A percentile compares a stretch with the other conserved stretches of the same genome.
Conservation (phyloP, 768 basidiomycete species). For the Tulasnella sp. region DNA sequence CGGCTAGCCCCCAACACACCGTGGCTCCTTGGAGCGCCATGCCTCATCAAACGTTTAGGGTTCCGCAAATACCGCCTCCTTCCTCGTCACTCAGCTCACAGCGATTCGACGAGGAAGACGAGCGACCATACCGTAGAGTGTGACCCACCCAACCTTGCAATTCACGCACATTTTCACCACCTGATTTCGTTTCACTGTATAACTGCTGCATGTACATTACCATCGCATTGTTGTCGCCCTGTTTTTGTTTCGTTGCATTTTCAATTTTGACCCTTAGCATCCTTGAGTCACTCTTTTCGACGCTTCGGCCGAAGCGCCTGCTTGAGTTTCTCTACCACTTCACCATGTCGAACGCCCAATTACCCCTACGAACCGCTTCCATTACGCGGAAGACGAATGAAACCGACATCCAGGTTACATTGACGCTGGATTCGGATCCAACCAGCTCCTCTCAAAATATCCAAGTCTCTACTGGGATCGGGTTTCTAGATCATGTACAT, state of each 20-base stretch:
- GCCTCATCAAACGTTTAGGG: slow-evolving; percentile 54
- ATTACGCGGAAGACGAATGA: slow-evolving; percentile 87
- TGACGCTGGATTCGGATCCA: slow-evolving; percentile 80
- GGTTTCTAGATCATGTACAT: slow-evolving; percentile 96
- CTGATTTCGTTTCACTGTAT: not conserved
- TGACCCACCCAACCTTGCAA: not conserved
- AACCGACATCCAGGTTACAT: slow-evolving; percentile 80
- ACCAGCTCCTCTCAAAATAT: slow-evolving; percentile 68
- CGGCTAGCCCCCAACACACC: slow-evolving; percentile 40
- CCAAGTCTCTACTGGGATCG: slow-evolving; percentile 89
- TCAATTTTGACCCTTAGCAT: not conserved
- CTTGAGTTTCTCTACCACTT: not conserved
- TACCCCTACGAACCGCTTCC: slow-evolving; percentile 50
- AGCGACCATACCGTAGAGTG: slow-evolving; percentile 15
- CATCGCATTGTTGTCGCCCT: slow-evolving; percentile 7
- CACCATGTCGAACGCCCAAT: slow-evolving; percentile 26
- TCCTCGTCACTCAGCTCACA: not conserved
- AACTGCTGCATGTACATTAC: slow-evolving; percentile 9
- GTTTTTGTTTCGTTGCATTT: slow-evolving; percentile 22
- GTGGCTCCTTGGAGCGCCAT: slow-evolving; percentile 61
- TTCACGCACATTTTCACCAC: slow-evolving; percentile 7
- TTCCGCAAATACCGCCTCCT: slow-evolving; percentile 40
- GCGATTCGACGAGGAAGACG: slow-evolving; percentile 27
- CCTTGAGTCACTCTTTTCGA: not conserved
- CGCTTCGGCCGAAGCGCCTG: slow-evolving; percentile 26